Percentiles rank a stretch among this genome's conserved stretches.
Conservation (phyloP, 768 basidiomycete species). For the Pisolithus microcarpus region DNA sequence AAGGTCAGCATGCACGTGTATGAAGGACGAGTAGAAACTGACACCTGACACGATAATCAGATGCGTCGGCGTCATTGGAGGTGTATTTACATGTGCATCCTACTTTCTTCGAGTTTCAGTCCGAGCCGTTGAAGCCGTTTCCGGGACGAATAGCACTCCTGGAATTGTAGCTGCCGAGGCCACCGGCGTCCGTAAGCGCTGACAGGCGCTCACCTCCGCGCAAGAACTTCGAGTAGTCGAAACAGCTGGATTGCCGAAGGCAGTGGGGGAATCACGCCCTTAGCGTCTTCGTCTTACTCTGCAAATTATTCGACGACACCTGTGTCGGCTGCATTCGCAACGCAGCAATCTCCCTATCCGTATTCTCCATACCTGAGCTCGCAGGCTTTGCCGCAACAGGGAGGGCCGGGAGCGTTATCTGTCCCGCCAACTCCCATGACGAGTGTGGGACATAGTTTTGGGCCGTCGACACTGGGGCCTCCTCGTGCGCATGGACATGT, state of each 20-base stretch:
- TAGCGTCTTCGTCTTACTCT: conserved; percentile 24
- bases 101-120: conserved; percentile 62
- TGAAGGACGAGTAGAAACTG: neutral
- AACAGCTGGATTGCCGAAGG: conserved; percentile 52
- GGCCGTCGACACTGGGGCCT: conserved; percentile 15
- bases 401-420: conserved; percentile 13
- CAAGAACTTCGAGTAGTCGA: conserved; percentile 34
- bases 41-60: conserved; percentile 23
- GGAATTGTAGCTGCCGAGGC: conserved; percentile 61
- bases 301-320: conserved; percentile 31
- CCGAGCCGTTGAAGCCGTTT: conserved; percentile 61
- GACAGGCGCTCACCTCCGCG: conserved; percentile 56
- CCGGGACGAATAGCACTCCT: conserved; percentile 42
- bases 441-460: conserved; percentile 20
- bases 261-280: conserved; percentile 2
- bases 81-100: conserved; percentile 79
- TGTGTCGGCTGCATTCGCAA: conserved; percentile 20
- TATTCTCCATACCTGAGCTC: conserved; percentile 26
- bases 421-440: conserved; percentile 18
- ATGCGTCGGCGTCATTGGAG: conserved; percentile 89
- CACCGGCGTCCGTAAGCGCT: conserved; percentile 57
- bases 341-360: conserved; percentile 19
- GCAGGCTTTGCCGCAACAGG: conserved; percentile 26
- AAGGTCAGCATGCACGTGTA: conserved; percentile 30
- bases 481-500: neutral